Conservation (phyloP, 2,329 filamentous ascomycete genomes). For the Exserohilum turcica region DNA sequence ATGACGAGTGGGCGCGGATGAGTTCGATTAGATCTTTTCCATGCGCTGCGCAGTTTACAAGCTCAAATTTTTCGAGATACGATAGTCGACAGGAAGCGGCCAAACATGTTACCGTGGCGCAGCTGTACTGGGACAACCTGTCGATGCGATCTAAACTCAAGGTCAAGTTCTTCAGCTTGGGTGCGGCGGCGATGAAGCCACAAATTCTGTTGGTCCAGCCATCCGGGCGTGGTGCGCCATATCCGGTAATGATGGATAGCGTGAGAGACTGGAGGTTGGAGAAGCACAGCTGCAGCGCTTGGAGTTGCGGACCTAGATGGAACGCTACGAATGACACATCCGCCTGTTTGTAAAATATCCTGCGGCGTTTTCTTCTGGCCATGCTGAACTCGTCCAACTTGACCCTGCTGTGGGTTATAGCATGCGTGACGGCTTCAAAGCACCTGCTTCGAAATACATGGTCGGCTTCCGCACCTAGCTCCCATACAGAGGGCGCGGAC, state of each 20-base stretch:
- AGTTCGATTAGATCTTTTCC: constrained; percentile 23
- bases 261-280: constrained; percentile 20
- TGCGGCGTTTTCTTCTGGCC: constrained; percentile 17
- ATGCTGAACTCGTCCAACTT: constrained; percentile 29
- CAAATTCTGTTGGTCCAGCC: constrained; percentile 31
- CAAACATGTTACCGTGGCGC: constrained; percentile 24
- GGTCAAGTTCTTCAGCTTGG: constrained; percentile 23
- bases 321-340: constrained; percentile 25
- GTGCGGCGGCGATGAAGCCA: constrained; percentile 27
- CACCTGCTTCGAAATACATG: constrained; percentile 27
- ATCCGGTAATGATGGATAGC: constrained; percentile 23
- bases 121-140: constrained; percentile 16
- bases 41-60: constrained; percentile 23
- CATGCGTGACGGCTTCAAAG: constrained; percentile 30
- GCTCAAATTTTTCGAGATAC: constrained; percentile 18
- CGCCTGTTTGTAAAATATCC: constrained; percentile 14
- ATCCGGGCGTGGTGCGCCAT: constrained; percentile 17
- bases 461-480: constrained; percentile 13
- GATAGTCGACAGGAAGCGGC: constrained; percentile 16
- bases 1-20: constrained; percentile 17
- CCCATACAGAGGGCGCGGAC: constrained; percentile 14
- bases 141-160: constrained; percentile 26
- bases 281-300: constrained; percentile 21
- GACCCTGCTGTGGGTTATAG: constrained; percentile 26
- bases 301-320: constrained; percentile 14